A percentile compares a stretch with the other conserved stretches of the same genome.
Evolutionary conservation across 2,329 filamentous ascomycete species (phyloP).

Genomic region (Dissoconium aciculare): DNA sequence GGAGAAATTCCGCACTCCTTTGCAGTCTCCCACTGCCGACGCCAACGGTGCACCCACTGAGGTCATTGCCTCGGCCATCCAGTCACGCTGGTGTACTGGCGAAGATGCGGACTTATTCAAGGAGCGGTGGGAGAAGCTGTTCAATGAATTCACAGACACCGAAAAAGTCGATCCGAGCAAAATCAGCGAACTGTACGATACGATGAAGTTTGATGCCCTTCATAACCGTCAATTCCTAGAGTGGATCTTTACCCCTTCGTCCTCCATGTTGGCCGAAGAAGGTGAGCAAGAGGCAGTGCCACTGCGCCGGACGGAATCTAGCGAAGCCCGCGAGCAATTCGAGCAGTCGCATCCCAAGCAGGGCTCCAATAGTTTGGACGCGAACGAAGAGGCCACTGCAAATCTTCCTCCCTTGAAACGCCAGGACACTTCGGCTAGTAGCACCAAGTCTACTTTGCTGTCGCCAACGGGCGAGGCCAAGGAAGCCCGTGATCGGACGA

Average conservation of each 20-base stretch:
- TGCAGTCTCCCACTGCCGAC: conserved; percentile 28
- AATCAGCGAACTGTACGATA: conserved; percentile 95
- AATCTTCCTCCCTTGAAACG: conserved; percentile 12
- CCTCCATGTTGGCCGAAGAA: conserved; percentile 56
- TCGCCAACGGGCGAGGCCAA: conserved; percentile 3
- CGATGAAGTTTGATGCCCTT: conserved; percentile 97
- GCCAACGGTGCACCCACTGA: conserved; percentile 5
- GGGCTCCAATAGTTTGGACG: conserved; percentile 8
- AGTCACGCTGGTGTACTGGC: conserved; percentile 87
- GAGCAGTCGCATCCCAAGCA: conserved; percentile 18
- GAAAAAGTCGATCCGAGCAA: conserved; percentile 99
- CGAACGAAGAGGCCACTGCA: conserved; percentile 8
- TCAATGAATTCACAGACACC: conserved; percentile 86
- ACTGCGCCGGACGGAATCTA: conserved; percentile 20
- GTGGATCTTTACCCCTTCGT: conserved; percentile 88
- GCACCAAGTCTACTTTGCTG: conserved; percentile 4
- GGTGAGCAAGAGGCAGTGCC: conserved; percentile 11
- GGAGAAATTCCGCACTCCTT: conserved; percentile 35
- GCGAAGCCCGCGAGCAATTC: conserved; percentile 20
- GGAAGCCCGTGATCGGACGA: conserved; percentile 10
- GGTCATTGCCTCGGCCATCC: conserved; percentile 38
- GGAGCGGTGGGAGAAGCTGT: conserved; percentile 96
- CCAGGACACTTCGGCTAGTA: conserved; percentile 10
- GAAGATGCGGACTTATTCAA: conserved; percentile 91
- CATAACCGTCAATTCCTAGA: conserved; percentile 94